Base-by-base conservation (phyloP, 495 filamentous ascomycete genomes). In the Penicillium macrosclerotiorum region DNA sequence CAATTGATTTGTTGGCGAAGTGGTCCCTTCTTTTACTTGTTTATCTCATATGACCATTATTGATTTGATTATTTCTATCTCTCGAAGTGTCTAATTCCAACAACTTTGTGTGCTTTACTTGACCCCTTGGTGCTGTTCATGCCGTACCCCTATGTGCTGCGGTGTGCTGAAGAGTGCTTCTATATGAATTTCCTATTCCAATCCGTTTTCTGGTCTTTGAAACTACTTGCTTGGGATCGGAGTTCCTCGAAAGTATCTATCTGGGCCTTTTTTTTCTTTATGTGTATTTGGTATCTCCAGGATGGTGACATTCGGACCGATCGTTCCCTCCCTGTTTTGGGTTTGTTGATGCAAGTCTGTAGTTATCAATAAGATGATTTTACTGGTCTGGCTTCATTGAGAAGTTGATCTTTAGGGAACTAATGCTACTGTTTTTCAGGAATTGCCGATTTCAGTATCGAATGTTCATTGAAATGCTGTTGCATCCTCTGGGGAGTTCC, bases 1-100 rank as follows among this genome's bases (percentile, higher is more conserved):
- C 66, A n/a, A 64, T 63, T 63, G 57, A 57, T 53, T 58, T 55
- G 49, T 56, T 41, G 59, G 59, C 56, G 51, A 63, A 53, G 57
- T 59, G 56, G 60, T 44, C 47, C 18, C 29, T 43, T 35, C 29
- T 48, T 41, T 9, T 23, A 4, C 5, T 23, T 38, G 3, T 40
- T 46, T 41, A 38, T 31, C 46, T 38, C 42, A 45, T 36, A 45
- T 33, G 45, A 54, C 51, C 40, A 51, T 55, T 49, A 50, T 51
- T 51, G 45, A 42, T 47, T 45, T 39, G 33, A 17, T 51, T 44
- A 43, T 14, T 37, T 45, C 47, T 45, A 29, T 43, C 18, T 40
- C 45, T 47, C 13, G 40, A 39, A 55, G 49, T 53, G 49, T 60
- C 53, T 60, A 53, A 60, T 60, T 25, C 49, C 44, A 43, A 53